Evolutionary conservation across 345 rosid genomes (phyloP).

Genomic region (Anastatica hierochuntica): DNA sequence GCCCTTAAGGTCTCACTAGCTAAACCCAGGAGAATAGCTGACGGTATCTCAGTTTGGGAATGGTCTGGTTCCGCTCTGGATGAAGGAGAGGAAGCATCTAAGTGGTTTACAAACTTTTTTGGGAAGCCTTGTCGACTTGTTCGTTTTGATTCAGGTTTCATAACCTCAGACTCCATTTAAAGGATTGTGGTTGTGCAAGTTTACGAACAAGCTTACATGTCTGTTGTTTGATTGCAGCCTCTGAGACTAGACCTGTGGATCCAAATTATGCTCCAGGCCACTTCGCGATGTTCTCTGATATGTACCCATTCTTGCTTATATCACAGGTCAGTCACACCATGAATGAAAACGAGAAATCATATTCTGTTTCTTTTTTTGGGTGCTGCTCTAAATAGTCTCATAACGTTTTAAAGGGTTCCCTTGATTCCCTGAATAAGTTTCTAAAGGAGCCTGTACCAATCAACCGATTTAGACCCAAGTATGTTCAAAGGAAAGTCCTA

Average conservation of each 20-base stretch:
- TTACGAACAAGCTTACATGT: background rate
- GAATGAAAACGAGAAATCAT: background rate
- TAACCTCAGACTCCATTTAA: background rate
- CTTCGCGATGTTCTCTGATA: constrained; percentile 56
- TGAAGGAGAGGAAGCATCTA: constrained; percentile 80
- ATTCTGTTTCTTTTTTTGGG: background rate
- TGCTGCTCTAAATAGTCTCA: background rate
- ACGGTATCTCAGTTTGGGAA: constrained; percentile 80
- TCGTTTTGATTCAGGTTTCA: constrained; percentile 66
- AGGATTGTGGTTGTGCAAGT: too few relatives aligned
- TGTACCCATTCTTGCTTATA: constrained; percentile 59
- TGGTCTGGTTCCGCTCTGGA: constrained; percentile 91
- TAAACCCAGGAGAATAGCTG: constrained; percentile 29
- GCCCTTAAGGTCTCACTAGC: constrained; percentile 50
- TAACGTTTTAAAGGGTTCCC: constrained; percentile 51
- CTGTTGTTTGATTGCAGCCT: constrained; percentile 30
- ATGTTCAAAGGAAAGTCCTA: constrained; percentile 7
- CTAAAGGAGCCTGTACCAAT: constrained; percentile 71
- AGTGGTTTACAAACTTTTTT: constrained; percentile 66
- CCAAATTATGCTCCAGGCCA: constrained; percentile 64
- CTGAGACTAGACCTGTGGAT: constrained; percentile 65
- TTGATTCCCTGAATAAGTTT: constrained; percentile 64
- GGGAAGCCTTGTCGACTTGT: constrained; percentile 75
- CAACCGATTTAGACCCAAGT: constrained; percentile 93
- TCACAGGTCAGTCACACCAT: constrained; percentile 52